Evolutionary conservation across 768 basidiomycete genomes (phyloP), one percentile per base, ranked within the genome.

Genomic region (Amanita subjunquillea): DNA sequence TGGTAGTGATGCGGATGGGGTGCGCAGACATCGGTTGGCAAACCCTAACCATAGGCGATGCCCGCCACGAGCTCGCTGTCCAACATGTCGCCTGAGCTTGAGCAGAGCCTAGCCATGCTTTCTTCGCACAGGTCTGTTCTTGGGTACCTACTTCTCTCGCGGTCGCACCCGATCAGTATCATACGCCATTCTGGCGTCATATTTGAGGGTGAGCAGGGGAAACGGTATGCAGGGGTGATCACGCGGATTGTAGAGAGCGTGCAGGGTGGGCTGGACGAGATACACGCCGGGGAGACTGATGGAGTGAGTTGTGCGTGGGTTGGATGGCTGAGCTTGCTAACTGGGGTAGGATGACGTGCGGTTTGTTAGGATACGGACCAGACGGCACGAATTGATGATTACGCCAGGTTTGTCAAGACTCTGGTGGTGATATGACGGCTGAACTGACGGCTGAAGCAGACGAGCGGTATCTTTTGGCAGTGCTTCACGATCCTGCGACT

Each of bases 321-420:
- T 10, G 20, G 36, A n/a, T 40, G 37, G 13, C 39, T 22, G 12
- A 22, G 37, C 17, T 27, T 15, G 3, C 25, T 5, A 1, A 36
- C 22, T 3, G 51, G 10, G 39, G 50, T 48, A 94, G 91, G 92
- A 94, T 63, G 85, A 90, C 23, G 75, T 95, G 42, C 79, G 81
- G 55, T 90, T 95, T 61, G 82, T 96, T 79, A 73, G 92, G 54
- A 91, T 95, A 69, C 79, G 93, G 46, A 95, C 93, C 54, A 89
- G 81, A 63, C 77, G 87, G 48, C 93, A 96, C 65, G 93, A 95
- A 62, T 72, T 96, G 53, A 88, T 96, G 85, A 92, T 96, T 55
- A 90, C 93, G 2, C 93, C 93, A 53, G 88, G 93, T 91, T 50
- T 27, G 84, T 62, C 23, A 15, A 6, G 13, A 4, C 20, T 13